Evolutionary conservation across 2,329 filamentous ascomycete species (phyloP).

Genomic region (Microsporum canis): DNA sequence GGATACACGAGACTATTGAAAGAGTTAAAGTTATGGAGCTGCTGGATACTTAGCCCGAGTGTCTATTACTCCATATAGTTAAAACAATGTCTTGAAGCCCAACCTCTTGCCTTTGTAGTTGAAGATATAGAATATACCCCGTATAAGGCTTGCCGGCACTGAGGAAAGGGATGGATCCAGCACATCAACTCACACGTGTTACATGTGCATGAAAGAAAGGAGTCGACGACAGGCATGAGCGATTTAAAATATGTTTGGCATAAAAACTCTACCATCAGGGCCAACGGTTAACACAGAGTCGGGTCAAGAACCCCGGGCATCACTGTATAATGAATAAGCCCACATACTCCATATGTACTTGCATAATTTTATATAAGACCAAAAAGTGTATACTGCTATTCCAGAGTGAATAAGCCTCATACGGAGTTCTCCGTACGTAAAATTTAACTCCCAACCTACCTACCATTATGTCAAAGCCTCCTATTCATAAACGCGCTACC

Average conservation of each 20-base stretch:
- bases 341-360: too few species aligned
- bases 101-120: not conserved
- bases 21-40: not conserved
- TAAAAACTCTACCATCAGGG: not conserved
- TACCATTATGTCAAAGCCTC: not conserved
- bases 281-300: not conserved
- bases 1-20: not conserved
- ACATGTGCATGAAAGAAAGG: not conserved
- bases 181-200: not conserved
- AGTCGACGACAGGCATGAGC: not conserved
- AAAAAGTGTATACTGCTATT: too few species aligned
- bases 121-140: not conserved
- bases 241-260: not conserved
- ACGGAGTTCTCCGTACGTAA: not conserved
- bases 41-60: not conserved
- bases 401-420: too few species aligned
- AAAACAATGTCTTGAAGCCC: not conserved
- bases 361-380: too few species aligned
- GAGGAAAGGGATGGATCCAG: not conserved
- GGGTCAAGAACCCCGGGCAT: not conserved
- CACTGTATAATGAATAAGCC: too few species aligned
- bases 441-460: not conserved
- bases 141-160: not conserved
- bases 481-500: not conserved
- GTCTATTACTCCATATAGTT: not conserved